phyloP scores from a whole-genome alignment of 768 basidiomycete species.

The Phallus indusiatus region DNA sequence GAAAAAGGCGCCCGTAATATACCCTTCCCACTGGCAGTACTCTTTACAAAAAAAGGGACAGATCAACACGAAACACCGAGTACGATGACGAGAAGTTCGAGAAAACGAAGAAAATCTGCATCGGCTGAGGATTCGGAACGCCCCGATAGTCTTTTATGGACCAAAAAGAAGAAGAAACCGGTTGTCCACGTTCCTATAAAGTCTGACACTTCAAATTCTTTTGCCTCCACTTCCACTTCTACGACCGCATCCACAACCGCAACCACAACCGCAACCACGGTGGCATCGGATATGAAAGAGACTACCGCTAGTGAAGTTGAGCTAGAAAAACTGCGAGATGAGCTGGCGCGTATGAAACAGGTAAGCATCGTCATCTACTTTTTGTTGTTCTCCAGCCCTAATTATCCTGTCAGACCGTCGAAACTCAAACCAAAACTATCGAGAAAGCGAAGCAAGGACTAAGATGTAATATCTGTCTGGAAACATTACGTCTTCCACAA shows the following conservation, averaged over 20 bases:
- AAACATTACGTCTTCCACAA: neutral
- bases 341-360: neutral
- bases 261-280: neutral
- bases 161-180: too few species aligned
- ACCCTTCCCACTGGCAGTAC: too few species aligned
- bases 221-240: too few species aligned
- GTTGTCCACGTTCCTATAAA: too few species aligned
- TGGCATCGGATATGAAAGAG: neutral
- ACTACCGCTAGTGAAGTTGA: constrained; percentile 49
- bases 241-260: neutral
- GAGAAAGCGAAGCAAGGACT: neutral
- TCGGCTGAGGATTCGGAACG: neutral
- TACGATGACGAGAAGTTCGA: neutral
- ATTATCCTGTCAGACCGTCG: neutral
- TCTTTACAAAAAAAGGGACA: too few species aligned
- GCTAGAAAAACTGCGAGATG: constrained; percentile 22
- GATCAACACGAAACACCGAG: neutral
- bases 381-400: neutral
- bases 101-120: neutral
- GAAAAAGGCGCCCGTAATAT: too few species aligned
- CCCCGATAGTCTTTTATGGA: too few species aligned
- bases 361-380: neutral
- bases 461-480: constrained; percentile 2
- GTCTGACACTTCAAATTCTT: too few species aligned
- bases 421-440: neutral